These are phyloP conservation scores for Aspergillus sp. DNA, from an alignment of 2,329 filamentous ascomycete genomes.

Conservation along the genomic window DNA sequence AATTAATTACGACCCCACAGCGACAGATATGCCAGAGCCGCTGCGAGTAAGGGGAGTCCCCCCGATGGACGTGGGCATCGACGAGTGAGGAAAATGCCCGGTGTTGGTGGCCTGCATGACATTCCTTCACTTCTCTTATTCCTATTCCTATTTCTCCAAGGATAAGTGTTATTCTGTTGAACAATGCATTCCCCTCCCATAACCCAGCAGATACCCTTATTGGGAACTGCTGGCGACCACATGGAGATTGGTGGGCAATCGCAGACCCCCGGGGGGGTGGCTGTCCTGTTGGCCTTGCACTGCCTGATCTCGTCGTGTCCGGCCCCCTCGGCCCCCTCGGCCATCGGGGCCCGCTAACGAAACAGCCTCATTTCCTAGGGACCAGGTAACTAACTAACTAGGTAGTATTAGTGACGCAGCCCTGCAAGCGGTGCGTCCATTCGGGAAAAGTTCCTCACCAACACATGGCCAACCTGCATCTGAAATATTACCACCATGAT, in stretches of 20 bases:
- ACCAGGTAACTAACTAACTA: slow-evolving; percentile 10
- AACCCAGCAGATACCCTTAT: not conserved
- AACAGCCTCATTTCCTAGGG: slow-evolving; percentile 18
- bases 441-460: slow-evolving; percentile 22
- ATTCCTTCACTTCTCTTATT: too few species aligned
- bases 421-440: slow-evolving; percentile 18
- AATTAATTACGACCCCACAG: too few species aligned
- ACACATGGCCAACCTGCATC: slow-evolving; percentile 21
- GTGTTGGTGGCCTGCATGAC: too few species aligned
- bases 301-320: slow-evolving; percentile 1
- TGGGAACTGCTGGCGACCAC: slow-evolving; percentile 9
- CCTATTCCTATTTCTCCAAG: too few species aligned
- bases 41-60: too few species aligned
- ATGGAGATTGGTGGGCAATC: slow-evolving; percentile 7
- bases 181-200: too few species aligned
- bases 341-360: slow-evolving; percentile 15
- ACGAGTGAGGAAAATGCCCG: too few species aligned
- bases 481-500: slow-evolving; percentile 4
- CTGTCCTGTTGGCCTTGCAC: not conserved
- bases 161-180: too few species aligned
- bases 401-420: slow-evolving; percentile 20
- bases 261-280: not conserved
- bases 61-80: too few species aligned
- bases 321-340: slow-evolving; percentile 21
- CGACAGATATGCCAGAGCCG: too few species aligned